Evolutionary conservation across 306 rosid species (phyloP), one percentile per base, ranked within the genome.

Genomic region (Begonia masoniana): DNA sequence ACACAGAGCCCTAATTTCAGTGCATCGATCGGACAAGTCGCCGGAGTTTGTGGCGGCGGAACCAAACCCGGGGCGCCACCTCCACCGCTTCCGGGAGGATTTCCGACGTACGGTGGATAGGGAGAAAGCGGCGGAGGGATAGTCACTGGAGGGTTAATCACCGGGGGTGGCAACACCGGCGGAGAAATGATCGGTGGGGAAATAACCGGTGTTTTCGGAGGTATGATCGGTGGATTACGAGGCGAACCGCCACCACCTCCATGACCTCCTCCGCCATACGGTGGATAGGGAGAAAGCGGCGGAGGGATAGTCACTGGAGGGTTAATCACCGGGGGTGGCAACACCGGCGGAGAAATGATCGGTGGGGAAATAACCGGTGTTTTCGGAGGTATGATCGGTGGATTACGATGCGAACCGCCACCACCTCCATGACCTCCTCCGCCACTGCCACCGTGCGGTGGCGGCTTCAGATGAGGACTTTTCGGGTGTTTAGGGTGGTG

Each of bases 1-100:
- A 89, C 70, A 55, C 97, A 82, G 15, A 85, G 71, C 67, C 97
- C 94, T 50, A 89, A 62, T 43, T 81, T 85, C 13, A 91, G 61
- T 13, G 94, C 85, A 58, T 85, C 79, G 1, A 85, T 73, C 3
- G 91, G 97, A 55, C 97, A 91, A 1, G 73, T 80, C 0, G 57
- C 26, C 1, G 60, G 80, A 9, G 62, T 51, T 4, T 61, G 10
- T 2, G 87, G 68, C 0, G 76, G 62, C 5, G 79, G 83, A 7
- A 48, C 15, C 9, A 45, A 48, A 16, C 47, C 61, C 39, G 45
- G 4, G 50, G 67, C 65, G 0, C 73, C 58, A 41, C 53, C 59
- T 16, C 68, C 55, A 4, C 76, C 61, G 0, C 69, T 55, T 0
- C 73, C 69, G 1, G 71, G 56, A 0, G 66, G 56, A 0, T 62